A percentile compares a stretch with the other conserved stretches of the same genome.
These are phyloP conservation scores for Penicillium sp. DNA, from an alignment of 2,329 filamentous ascomycete genomes.

Conservation along the genomic window DNA sequence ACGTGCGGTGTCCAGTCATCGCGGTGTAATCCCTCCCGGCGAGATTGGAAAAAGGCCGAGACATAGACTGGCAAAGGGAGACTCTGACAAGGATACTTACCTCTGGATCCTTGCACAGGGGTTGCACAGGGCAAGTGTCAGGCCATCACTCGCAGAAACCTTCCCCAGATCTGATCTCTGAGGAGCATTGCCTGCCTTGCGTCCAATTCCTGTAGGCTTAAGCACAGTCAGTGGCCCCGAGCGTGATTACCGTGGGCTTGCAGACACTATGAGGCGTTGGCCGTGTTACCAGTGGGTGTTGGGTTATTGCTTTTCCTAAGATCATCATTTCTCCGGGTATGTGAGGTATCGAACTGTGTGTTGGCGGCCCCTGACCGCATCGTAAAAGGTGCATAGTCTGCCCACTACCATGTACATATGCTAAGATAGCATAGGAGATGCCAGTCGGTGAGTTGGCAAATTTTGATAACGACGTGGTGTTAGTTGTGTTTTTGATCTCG, in stretches of 20 bases:
- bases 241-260: not conserved
- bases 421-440: not conserved
- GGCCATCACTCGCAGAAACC: constrained; percentile 15
- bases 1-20: not conserved
- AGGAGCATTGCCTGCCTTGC: constrained; percentile 8
- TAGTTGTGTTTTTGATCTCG: constrained; percentile 5
- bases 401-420: not conserved
- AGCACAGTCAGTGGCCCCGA: not conserved
- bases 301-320: not conserved
- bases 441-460: not conserved
- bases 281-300: not conserved
- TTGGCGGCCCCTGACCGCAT: constrained; percentile 5
- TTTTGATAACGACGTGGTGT: not conserved
- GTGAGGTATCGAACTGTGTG: constrained; percentile 3
- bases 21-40: constrained; percentile 3
- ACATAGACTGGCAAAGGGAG: constrained; percentile 7
- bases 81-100: constrained; percentile 13
- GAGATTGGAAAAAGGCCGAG: constrained; percentile 16
- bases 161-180: constrained; percentile 14
- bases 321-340: constrained; percentile 5
- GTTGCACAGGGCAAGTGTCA: constrained; percentile 16
- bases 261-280: not conserved
- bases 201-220: constrained; percentile 2
- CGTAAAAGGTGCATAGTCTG: not conserved
- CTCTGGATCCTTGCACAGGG: constrained; percentile 13